Conservation (phyloP, 495 filamentous ascomycete genomes). For the Neurospora tetrasperma region DNA sequence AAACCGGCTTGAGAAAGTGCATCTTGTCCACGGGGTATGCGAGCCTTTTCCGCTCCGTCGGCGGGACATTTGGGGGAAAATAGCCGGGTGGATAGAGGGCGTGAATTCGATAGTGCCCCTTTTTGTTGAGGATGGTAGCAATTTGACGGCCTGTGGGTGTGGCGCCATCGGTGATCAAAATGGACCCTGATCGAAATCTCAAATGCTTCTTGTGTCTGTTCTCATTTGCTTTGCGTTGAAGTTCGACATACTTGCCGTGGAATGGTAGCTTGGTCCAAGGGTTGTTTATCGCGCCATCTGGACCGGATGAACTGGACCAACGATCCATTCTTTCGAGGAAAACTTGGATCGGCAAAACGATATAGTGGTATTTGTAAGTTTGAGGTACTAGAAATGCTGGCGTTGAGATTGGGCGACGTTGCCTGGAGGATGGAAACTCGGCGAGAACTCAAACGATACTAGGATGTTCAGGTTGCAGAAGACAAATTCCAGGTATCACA, state of each 20-base stretch:
- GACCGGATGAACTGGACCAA: background rate
- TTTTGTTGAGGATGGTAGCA: background rate
- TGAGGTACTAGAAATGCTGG: background rate
- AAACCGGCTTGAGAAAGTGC: background rate
- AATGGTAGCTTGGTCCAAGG: background rate
- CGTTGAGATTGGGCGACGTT: background rate
- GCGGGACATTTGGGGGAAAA: background rate
- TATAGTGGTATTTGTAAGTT: background rate
- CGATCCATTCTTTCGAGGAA: background rate
- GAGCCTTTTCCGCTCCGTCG: background rate
- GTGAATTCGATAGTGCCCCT: background rate
- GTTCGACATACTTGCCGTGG: background rate
- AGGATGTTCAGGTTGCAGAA: background rate
- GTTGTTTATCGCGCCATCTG: background rate
- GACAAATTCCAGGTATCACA: background rate
- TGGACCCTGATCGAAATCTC: background rate
- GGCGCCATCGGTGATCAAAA: constrained; percentile 5
- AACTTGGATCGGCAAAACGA: background rate
- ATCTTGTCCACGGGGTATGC: background rate
- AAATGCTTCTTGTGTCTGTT: background rate
- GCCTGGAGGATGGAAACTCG: background rate
- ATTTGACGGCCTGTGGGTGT: background rate
- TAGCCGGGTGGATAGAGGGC: background rate
- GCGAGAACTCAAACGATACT: background rate
- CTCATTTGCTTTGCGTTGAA: background rate